A percentile compares a stretch with the other conserved stretches of the same genome.
Conservation (phyloP, 192 early-diverging fungal genomes). For the Linderina pennispora region DNA sequence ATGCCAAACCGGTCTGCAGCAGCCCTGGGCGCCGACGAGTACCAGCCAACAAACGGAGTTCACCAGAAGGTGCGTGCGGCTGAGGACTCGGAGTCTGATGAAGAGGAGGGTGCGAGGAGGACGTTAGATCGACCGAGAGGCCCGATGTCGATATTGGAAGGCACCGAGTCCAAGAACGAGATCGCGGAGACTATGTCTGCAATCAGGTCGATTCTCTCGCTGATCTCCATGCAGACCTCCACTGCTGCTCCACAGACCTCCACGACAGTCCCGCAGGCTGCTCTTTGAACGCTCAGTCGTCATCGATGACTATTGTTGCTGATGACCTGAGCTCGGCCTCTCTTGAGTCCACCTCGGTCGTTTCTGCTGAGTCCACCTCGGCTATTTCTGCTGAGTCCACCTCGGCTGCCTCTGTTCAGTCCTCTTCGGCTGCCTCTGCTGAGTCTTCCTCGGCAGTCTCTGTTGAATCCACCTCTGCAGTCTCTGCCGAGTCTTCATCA, state of each 20-base stretch:
- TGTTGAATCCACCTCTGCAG: conserved; percentile 7
- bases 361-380: conserved; percentile 1
- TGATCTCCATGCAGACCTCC: too few species aligned
- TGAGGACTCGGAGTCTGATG: too few species aligned
- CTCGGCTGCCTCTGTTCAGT: conserved; percentile 1
- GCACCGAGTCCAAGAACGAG: background rate
- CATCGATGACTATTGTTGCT: too few species aligned
- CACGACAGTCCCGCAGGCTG: too few species aligned
- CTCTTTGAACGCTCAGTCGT: too few species aligned
- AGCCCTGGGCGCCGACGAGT: too few species aligned
- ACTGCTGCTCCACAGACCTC: too few species aligned
- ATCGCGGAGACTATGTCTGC: too few species aligned
- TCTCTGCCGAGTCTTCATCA: background rate
- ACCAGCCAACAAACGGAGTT: background rate
- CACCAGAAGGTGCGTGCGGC: background rate
- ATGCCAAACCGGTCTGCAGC: too few species aligned
- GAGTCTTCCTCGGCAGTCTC: background rate
- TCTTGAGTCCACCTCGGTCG: background rate
- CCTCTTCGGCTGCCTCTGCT: background rate
- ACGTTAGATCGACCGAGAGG: conserved; percentile 11
- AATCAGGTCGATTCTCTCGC: too few species aligned
- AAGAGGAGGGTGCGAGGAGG: conserved; percentile 12
- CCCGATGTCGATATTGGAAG: conserved; percentile 7
- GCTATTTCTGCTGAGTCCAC: background rate
- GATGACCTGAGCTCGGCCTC: too few species aligned